These are phyloP conservation scores for Stagonosporopsis rhizophila DNA, from an alignment of 2,329 filamentous ascomycete genomes.

Conservation along the genomic window DNA sequence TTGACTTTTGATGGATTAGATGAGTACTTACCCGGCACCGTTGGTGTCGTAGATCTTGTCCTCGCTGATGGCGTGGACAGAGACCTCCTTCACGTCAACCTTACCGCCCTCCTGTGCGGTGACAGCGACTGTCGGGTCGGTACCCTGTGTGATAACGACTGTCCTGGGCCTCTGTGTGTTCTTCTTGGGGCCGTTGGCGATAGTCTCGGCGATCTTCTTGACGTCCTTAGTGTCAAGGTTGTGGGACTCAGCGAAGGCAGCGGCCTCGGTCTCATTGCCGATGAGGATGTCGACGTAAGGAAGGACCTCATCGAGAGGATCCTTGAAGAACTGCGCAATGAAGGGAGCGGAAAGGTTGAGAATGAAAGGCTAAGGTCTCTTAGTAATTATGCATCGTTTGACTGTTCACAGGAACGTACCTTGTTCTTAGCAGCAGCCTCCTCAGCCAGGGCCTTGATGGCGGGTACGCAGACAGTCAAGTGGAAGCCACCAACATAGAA, in stretches of 20 bases:
- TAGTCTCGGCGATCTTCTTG: conserved; percentile 81
- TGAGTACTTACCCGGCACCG: conserved; percentile 72
- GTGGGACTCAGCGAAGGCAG: conserved; percentile 85
- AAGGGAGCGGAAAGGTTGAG: conserved; percentile 95
- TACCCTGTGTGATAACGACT: conserved; percentile 95
- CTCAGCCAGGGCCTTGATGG: conserved; percentile 87
- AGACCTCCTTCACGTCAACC: conserved; percentile 74
- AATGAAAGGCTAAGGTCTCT: conserved; percentile 67
- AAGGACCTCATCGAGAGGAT: conserved; percentile 82
- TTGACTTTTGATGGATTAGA: not conserved
- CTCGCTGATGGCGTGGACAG: conserved; percentile 79
- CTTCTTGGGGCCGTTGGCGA: conserved; percentile 90
- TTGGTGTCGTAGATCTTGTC: conserved; percentile 93
- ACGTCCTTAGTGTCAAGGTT: conserved; percentile 76
- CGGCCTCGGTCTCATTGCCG: conserved; percentile 95
- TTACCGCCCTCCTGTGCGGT: conserved; percentile 70
- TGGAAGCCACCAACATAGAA: conserved; percentile 98
- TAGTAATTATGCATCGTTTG: not conserved
- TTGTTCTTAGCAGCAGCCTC: conserved; percentile 91
- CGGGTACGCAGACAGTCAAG: conserved; percentile 92
- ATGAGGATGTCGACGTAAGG: conserved; percentile 97
- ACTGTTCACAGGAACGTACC: conserved; percentile 51
- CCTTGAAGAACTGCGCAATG: conserved; percentile 98
- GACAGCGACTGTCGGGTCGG: conserved; percentile 85
- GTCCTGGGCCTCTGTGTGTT: conserved; percentile 83